These are phyloP conservation scores for Brassica hybrid DNA, from an alignment of 441 rosid genomes.

Conservation along the genomic window DNA sequence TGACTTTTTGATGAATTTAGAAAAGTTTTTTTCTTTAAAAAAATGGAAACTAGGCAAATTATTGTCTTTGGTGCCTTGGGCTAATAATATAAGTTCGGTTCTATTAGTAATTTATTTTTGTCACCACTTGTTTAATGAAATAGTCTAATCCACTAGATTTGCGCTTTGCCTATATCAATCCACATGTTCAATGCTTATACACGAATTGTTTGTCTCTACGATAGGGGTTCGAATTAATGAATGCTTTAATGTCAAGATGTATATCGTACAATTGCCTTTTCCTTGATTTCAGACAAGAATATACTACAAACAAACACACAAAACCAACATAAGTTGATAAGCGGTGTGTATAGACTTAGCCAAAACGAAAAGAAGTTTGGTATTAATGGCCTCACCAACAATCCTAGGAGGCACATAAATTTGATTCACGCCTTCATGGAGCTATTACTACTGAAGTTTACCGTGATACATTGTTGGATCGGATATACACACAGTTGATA, in stretches of 20 bases:
- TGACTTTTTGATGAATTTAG: not conserved
- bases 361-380: not conserved
- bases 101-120: not conserved
- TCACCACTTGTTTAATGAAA: not conserved
- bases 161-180: not conserved
- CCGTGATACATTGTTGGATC: not conserved
- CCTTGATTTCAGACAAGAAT: constrained; percentile 32
- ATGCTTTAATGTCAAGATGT: not conserved
- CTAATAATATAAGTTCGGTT: not conserved
- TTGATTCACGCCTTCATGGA: not conserved
- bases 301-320: not conserved
- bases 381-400: not conserved
- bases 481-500: not conserved
- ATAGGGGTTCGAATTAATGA: not conserved
- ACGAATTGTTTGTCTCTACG: not conserved
- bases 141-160: constrained; percentile 1
- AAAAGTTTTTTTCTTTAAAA: not conserved
- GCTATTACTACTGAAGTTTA: not conserved
- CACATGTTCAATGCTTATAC: constrained; percentile 4
- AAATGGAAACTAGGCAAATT: not conserved
- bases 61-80: not conserved
- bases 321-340: not conserved
- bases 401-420: not conserved
- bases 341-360: constrained; percentile 11
- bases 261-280: constrained; percentile 1